These are phyloP conservation scores for Exophiala sideris DNA, from an alignment of 2,329 filamentous ascomycete genomes.

Conservation along the genomic window DNA sequence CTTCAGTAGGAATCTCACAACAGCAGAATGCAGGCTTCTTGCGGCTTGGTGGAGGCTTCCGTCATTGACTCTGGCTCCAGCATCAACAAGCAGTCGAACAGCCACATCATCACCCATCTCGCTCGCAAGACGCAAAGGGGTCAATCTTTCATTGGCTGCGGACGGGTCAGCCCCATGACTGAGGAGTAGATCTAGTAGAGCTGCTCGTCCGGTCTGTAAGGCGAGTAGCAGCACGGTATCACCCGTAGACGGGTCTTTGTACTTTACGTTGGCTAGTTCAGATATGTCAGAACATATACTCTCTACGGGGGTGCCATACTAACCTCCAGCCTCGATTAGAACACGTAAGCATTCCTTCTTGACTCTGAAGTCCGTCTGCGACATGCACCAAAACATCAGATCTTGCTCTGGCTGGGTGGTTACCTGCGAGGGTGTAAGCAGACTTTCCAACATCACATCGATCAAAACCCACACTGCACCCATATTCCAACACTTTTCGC, in stretches of 20 bases:
- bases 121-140: not conserved
- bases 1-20: slow-evolving; percentile 56
- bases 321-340: not conserved
- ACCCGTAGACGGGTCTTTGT: not conserved
- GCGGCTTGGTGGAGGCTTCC: slow-evolving; percentile 66
- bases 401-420: not conserved
- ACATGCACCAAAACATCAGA: not conserved
- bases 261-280: not conserved
- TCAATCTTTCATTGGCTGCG: not conserved
- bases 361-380: not conserved
- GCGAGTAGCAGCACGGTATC: not conserved
- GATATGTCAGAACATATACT: not conserved
- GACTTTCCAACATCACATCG: not conserved
- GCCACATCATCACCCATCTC: not conserved
- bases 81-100: slow-evolving; percentile 28
- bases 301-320: not conserved
- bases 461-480: not conserved
- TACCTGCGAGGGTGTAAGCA: not conserved
- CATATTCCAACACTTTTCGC: not conserved
- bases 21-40: slow-evolving; percentile 55
- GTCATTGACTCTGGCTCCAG: slow-evolving; percentile 59
- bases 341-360: slow-evolving; percentile 1
- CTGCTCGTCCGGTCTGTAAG: not conserved
- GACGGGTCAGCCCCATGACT: not conserved
- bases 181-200: not conserved